Evolutionary conservation across 2,329 filamentous ascomycete species (phyloP).

Genomic region (Xylaria sp.): DNA sequence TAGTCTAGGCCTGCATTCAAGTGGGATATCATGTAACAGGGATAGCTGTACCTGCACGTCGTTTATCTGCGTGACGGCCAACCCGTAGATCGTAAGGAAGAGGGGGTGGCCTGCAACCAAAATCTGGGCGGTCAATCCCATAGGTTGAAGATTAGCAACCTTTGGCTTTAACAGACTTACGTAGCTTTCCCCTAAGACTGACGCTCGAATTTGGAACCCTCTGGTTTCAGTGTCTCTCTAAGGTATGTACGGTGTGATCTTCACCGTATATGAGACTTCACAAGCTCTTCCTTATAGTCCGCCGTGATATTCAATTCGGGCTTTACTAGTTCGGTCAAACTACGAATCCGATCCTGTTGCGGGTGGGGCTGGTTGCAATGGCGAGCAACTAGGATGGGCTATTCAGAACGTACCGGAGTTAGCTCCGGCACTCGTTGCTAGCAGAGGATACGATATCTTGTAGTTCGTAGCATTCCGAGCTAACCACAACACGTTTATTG

Average conservation of each 20-base stretch:
- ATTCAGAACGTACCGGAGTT: neutral
- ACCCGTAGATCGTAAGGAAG: neutral
- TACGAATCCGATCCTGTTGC: neutral
- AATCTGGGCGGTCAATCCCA: neutral
- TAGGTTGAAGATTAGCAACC: neutral
- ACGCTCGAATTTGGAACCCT: neutral
- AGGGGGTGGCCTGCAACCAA: neutral
- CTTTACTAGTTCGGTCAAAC: constrained; percentile 1
- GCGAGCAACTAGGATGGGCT: neutral
- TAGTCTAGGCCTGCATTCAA: neutral
- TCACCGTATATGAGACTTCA: neutral
- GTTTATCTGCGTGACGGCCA: neutral
- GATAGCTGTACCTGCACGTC: neutral
- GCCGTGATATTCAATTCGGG: neutral
- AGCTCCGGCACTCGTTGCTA: neutral
- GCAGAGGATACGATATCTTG: neutral
- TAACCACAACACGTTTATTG: too few species aligned
- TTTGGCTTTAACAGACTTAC: neutral
- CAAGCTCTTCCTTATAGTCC: neutral
- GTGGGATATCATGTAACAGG: neutral
- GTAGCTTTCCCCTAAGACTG: neutral
- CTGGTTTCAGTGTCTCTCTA: neutral
- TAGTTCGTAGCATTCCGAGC: too few species aligned
- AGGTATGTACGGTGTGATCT: neutral
- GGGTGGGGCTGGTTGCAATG: too few species aligned